Conservation (phyloP, 2,329 filamentous ascomycete genomes). For the Fusarium sp. region DNA sequence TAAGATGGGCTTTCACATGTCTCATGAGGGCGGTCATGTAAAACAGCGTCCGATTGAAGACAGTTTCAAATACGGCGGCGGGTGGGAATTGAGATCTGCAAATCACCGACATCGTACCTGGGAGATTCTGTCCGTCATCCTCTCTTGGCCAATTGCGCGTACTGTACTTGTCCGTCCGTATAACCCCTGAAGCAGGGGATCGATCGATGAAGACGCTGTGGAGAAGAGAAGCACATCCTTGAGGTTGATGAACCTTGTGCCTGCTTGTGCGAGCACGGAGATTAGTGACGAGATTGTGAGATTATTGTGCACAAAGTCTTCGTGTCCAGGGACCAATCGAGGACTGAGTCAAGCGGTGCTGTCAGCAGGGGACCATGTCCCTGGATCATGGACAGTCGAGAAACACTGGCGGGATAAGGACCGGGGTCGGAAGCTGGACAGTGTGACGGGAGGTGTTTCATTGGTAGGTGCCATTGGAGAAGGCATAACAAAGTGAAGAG, state of each 20-base stretch:
- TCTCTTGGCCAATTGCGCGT: constrained; percentile 7
- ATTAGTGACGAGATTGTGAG: constrained; percentile 25
- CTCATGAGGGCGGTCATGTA: constrained; percentile 10
- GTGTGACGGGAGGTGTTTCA: constrained; percentile 12
- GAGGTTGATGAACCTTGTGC: constrained; percentile 1
- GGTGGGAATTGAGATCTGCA: constrained; percentile 39
- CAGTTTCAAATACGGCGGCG: constrained; percentile 20
- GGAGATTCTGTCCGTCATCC: not conserved
- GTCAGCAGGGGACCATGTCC: not conserved
- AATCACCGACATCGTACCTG: constrained; percentile 6
- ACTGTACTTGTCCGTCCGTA: not conserved
- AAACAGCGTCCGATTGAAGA: constrained; percentile 9
- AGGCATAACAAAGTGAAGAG: constrained; percentile 5
- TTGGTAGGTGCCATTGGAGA: constrained; percentile 13
- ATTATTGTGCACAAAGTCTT: constrained; percentile 14
- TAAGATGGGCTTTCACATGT: constrained; percentile 14
- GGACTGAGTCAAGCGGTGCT: not conserved
- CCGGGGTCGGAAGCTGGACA: not conserved
- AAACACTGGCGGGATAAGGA: not conserved
- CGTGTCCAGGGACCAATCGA: not conserved
- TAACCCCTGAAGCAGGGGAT: constrained; percentile 2
- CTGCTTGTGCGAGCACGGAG: constrained; percentile 20
- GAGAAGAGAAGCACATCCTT: constrained; percentile 10
- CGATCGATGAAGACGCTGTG: constrained; percentile 4
- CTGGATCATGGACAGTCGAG: not conserved